A percentile compares a stretch with the other conserved stretches of the same genome.
Conservation (phyloP, 768 basidiomycete species). For the Mycena venus region DNA sequence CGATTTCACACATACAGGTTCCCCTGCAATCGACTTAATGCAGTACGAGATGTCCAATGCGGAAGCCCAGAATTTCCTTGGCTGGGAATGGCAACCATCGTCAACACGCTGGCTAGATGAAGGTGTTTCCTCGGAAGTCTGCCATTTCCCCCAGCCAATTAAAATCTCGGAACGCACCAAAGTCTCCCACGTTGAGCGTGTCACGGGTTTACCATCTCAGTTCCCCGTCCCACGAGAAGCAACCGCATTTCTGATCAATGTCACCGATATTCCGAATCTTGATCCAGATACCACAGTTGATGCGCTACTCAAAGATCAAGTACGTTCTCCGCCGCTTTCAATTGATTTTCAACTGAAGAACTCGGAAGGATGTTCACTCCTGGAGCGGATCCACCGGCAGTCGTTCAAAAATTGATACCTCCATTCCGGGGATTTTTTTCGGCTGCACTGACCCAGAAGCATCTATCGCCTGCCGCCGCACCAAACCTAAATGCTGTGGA, state of each 20-base stretch:
- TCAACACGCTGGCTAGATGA: conserved; percentile 11
- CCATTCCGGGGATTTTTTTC: conserved; percentile 5
- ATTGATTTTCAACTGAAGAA: background rate
- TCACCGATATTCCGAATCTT: conserved; percentile 3
- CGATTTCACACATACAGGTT: background rate
- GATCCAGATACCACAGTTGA: conserved; percentile 12
- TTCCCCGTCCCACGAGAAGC: conserved; percentile 3
- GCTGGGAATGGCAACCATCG: conserved; percentile 7
- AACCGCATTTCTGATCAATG: conserved; percentile 9
- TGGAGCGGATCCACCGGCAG: conserved; percentile 6
- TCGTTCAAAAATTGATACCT: background rate
- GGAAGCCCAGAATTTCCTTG: conserved; percentile 4
- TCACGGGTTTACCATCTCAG: conserved; percentile 6
- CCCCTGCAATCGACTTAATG: background rate
- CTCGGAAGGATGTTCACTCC: conserved; percentile 6
- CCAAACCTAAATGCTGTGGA: conserved; percentile 2
- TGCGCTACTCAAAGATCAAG: conserved; percentile 12
- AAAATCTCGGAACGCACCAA: background rate
- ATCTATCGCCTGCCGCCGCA: background rate
- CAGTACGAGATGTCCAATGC: conserved; percentile 7
- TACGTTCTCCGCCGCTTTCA: background rate
- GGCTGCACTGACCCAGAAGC: background rate
- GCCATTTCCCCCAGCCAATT: background rate
- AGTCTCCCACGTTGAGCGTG: conserved; percentile 11
- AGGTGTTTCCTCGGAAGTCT: conserved; percentile 14